phyloP scores from a whole-genome alignment of 805 yeast species.

The Myxozyma vanderwaltii region DNA sequence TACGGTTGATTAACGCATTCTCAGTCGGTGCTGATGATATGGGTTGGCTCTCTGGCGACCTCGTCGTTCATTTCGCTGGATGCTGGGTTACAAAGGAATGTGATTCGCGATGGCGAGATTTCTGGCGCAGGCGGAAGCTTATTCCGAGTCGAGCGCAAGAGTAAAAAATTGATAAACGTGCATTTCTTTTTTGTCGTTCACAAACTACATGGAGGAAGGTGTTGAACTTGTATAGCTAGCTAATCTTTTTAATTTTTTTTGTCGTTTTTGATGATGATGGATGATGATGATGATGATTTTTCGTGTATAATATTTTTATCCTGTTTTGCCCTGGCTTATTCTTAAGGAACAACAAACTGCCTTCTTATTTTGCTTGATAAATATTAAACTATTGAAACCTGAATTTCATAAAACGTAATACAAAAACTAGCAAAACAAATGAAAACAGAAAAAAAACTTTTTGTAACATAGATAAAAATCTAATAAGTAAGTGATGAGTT shows the following conservation, averaged over 20 bases:
- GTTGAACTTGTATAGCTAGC: too few species aligned
- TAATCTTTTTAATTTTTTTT: too few species aligned
- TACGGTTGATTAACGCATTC: constrained; percentile 32
- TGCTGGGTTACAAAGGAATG: constrained; percentile 34
- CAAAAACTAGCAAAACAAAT: neutral
- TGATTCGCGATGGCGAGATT: constrained; percentile 26
- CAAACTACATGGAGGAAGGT: too few species aligned
- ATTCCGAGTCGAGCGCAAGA: neutral
- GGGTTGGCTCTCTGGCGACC: constrained; percentile 33
- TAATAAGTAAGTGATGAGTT: neutral
- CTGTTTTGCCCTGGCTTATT: too few species aligned
- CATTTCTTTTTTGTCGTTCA: neutral
- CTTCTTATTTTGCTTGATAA: too few species aligned
- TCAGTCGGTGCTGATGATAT: constrained; percentile 23
- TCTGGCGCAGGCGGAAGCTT: constrained; percentile 21
- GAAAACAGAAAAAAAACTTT: neutral
- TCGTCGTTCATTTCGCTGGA: constrained; percentile 35
- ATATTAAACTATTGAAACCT: too few species aligned
- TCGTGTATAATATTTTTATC: too few species aligned
- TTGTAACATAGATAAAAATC: too few species aligned
- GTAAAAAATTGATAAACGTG: neutral
- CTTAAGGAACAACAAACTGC: too few species aligned
- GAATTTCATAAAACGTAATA: too few species aligned
- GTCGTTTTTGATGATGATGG: too few species aligned
- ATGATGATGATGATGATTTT: too few species aligned